Evolutionary conservation across 371 early-diverging fungal species (phyloP).

Genomic region (Zancudomyces culisetae): DNA sequence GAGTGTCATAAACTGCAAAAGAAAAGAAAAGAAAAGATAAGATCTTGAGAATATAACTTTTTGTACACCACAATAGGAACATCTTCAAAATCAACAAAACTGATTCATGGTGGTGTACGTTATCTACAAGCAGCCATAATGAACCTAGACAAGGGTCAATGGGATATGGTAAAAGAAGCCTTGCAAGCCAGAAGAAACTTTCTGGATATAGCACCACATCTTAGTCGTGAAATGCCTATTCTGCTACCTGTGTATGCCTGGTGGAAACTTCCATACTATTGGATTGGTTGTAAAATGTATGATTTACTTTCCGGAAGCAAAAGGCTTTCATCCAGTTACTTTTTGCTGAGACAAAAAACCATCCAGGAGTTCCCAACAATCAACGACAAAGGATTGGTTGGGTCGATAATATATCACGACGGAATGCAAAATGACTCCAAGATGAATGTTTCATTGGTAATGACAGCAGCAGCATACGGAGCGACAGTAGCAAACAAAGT

Average conservation of each 20-base stretch:
- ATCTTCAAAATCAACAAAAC: slow-evolving; percentile 91
- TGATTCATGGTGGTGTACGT: slow-evolving; percentile 98
- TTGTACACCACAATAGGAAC: slow-evolving; percentile 33
- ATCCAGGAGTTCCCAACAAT: slow-evolving; percentile 92
- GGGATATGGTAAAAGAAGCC: slow-evolving; percentile 91
- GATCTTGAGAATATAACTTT: no score
- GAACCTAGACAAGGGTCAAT: slow-evolving; percentile 91
- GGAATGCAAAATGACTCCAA: slow-evolving; percentile 97
- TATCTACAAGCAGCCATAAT: slow-evolving; percentile 97
- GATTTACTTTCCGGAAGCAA: slow-evolving; percentile 85
- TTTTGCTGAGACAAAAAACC: slow-evolving; percentile 66
- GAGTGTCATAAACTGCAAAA: no score
- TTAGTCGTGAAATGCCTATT: slow-evolving; percentile 85
- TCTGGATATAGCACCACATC: slow-evolving; percentile 89
- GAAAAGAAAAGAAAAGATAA: no score
- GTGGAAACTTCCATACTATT: slow-evolving; percentile 96
- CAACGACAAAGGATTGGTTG: slow-evolving; percentile 70
- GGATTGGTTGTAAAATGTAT: slow-evolving; percentile 89
- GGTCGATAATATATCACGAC: slow-evolving; percentile 96
- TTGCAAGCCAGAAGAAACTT: slow-evolving; percentile 90
- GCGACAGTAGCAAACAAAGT: slow-evolving; percentile 92
- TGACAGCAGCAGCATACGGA: slow-evolving; percentile 88
- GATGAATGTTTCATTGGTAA: slow-evolving; percentile 89
- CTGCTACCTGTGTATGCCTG: slow-evolving; percentile 89
- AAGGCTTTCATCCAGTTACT: slow-evolving; percentile 72